Base-by-base conservation (phyloP, 2,329 filamentous ascomycete genomes). In the Raffaelea arxii region DNA sequence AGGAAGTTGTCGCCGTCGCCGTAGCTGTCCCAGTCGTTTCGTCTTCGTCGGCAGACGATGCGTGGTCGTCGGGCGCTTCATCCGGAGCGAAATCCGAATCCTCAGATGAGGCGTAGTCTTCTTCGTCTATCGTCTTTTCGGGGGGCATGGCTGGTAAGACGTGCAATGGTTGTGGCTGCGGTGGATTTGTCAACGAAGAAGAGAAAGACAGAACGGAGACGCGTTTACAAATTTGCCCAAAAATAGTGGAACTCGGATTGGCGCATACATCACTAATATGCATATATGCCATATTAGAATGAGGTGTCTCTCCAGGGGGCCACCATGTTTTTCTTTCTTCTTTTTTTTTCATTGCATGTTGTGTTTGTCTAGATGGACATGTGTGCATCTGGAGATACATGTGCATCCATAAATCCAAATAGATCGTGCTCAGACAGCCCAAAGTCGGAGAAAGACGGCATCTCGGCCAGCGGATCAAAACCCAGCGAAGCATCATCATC, bases 21-120 rank as follows among this genome's bases (percentile, higher is more conserved):
- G 35, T 23, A 6, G 24, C 40, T 44, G 54, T 54, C 41, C 51
- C 55, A 36, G 49, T 54, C 18, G 54, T 50, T 7, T 72, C 72
- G 47, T 74, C 78, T 5, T 75, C 75, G 11, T 65, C 67, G 14
- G 63, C 68, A 16, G 66, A 70, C 25, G 65, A 70, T 30, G 68
- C 69, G n/a, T 63, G 57, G 14, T 56, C n/a, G n/a, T n/a, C 61
- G 32, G 64, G 56, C 24, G 58, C 71, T 18, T 69, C 68, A 40
- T 78, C 79, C n/a, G 76, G 77, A 22, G 80, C 75, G 51, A 87
- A 87, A 58, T 87, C 82, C 10, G 82, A 84, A 59, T 88, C 84
- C 54, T 86, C 79, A 4, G 82, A 81, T 2, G 82, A 86, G 16
- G 72, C 77, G 56, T 86, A 86, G 25, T 77, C 71, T 9, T 50